These are phyloP conservation scores for Phytophthora macrochlamydospora DNA, from an alignment of 352 stramenopile species.

Conservation along the genomic window DNA sequence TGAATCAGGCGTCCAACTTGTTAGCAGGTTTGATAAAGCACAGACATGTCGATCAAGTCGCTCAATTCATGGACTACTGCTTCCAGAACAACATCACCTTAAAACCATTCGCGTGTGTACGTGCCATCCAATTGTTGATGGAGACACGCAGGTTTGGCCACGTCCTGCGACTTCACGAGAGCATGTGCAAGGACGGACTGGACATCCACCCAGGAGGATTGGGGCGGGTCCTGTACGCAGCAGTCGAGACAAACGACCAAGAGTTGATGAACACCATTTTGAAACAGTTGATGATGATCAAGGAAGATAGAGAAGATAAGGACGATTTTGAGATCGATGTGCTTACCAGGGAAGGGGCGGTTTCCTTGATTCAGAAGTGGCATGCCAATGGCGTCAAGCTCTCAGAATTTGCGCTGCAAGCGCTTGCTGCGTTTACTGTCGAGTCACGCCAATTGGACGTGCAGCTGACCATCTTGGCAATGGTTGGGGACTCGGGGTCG, in stretches of 20 bases:
- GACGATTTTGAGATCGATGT: background rate
- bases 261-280: background rate
- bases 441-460: conserved; percentile 5
- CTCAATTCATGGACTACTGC: conserved; percentile 53
- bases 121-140: conserved; percentile 4
- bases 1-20: conserved; percentile 5
- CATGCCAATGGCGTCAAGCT: background rate
- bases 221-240: conserved; percentile 7
- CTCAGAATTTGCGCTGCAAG: conserved; percentile 1
- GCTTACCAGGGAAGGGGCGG: background rate
- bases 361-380: background rate
- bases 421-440: conserved; percentile 3
- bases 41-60: conserved; percentile 35
- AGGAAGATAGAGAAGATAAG: background rate
- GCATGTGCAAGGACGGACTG: background rate
- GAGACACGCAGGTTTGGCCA: background rate
- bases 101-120: conserved; percentile 36
- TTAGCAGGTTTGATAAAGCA: conserved; percentile 8
- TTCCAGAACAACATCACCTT: conserved; percentile 52
- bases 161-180: conserved; percentile 3
- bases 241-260: background rate
- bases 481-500: conserved; percentile 4
- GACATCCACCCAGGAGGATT: conserved; percentile 1
- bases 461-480: conserved; percentile 1
- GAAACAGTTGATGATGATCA: background rate